Evolutionary conservation across 768 basidiomycete genomes (phyloP).

Genomic region (Grammothele lineata): DNA sequence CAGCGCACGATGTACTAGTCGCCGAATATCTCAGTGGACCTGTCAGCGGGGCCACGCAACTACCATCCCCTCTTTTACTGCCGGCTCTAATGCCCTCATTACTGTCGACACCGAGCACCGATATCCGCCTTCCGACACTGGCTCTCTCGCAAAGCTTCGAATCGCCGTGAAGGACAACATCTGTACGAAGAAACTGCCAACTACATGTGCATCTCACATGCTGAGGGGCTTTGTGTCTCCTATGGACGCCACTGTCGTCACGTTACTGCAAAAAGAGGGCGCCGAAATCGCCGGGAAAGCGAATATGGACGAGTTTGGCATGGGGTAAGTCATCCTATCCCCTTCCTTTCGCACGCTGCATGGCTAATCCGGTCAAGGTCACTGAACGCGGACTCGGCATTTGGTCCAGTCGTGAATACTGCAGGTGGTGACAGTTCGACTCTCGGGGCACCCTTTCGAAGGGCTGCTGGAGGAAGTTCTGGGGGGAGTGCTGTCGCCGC

Average conservation of each 20-base stretch:
- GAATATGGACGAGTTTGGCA: constrained; percentile 97
- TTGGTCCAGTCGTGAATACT: constrained; percentile 85
- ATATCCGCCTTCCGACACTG: constrained; percentile 24
- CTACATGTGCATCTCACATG: constrained; percentile 78
- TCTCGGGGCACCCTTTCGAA: too few species aligned
- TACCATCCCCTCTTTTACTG: too few species aligned
- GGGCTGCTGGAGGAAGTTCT: constrained; percentile 90
- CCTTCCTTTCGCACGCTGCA: too few species aligned
- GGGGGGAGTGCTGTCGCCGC: constrained; percentile 96
- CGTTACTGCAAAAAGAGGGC: constrained; percentile 53
- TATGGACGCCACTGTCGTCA: constrained; percentile 84
- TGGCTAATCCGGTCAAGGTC: constrained; percentile 44
- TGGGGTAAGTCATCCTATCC: constrained; percentile 75
- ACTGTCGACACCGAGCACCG: too few species aligned
- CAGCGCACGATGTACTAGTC: too few species aligned
- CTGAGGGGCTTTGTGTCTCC: constrained; percentile 72
- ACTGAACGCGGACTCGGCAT: constrained; percentile 65
- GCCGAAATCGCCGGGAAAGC: constrained; percentile 82
- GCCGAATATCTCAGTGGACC: too few species aligned
- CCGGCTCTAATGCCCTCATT: too few species aligned
- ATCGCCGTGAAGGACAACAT: constrained; percentile 90
- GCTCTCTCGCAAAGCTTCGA: constrained; percentile 27
- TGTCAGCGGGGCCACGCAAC: too few species aligned
- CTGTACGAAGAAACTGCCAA: constrained; percentile 57
- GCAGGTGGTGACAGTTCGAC: too few species aligned